Evolutionary conservation across 73 alveolate genomes (phyloP).

Genomic region (Loxodes magnus): DNA sequence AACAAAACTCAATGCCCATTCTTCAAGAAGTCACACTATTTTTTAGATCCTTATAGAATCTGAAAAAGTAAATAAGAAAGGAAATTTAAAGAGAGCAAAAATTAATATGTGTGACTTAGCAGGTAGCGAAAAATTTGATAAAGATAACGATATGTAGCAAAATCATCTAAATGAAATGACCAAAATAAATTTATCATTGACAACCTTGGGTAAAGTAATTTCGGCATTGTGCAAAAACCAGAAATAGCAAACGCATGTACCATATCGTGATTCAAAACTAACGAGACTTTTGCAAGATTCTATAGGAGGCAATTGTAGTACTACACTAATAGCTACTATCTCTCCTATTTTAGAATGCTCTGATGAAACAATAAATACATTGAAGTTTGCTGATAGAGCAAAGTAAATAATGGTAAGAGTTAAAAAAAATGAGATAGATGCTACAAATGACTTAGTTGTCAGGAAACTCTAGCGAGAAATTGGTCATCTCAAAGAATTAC

Average conservation of each 20-base stretch:
- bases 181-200: constrained; percentile 65
- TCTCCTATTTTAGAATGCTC: constrained; percentile 51
- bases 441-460: constrained; percentile 34
- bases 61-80: constrained; percentile 22
- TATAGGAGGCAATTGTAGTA: constrained; percentile 74
- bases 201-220: constrained; percentile 83
- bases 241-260: constrained; percentile 55
- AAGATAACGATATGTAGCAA: constrained; percentile 51
- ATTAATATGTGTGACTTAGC: constrained; percentile 83
- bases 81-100: constrained; percentile 24
- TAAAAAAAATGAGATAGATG: constrained; percentile 37
- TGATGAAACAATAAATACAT: constrained; percentile 82
- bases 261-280: constrained; percentile 81
- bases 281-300: constrained; percentile 84
- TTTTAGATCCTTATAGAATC: constrained; percentile 38
- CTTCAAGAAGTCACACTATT: constrained; percentile 63
- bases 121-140: constrained; percentile 81
- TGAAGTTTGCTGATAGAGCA: constrained; percentile 83
- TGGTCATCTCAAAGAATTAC: constrained; percentile 27
- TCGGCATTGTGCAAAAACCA: constrained; percentile 67
- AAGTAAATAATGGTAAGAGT: constrained; percentile 34
- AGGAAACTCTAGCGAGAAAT: constrained; percentile 46
- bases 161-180: constrained; percentile 65
- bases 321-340: constrained; percentile 80
- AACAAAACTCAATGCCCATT: constrained; percentile 63